These are phyloP conservation scores for Geotrichum restrictum DNA, from an alignment of 1,139 yeast genomes.

Conservation along the genomic window DNA sequence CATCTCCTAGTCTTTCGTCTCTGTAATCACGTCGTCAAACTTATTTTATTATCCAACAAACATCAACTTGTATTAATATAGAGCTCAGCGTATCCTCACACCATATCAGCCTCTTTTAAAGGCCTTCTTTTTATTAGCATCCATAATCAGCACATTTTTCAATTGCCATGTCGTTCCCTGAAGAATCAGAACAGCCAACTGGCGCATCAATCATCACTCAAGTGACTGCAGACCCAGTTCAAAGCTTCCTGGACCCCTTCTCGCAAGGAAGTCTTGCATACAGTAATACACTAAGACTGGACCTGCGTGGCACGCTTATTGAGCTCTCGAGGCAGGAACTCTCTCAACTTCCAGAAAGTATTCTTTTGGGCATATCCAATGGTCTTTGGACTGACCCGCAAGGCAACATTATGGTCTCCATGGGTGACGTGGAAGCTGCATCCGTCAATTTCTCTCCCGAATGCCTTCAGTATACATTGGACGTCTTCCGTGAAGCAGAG, in stretches of 20 bases:
- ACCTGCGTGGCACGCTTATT: conserved; percentile 60
- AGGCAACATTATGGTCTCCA: conserved; percentile 49
- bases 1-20: too few species aligned
- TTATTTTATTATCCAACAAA: too few species aligned
- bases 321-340: conserved; percentile 81
- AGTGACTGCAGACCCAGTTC: conserved; percentile 26
- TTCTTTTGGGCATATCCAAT: conserved; percentile 81
- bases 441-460: conserved; percentile 67
- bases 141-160: too few species aligned
- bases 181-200: not conserved
- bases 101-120: too few species aligned
- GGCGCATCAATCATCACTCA: conserved; percentile 36
- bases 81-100: too few species aligned
- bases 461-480: conserved; percentile 78
- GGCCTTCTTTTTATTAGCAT: too few species aligned
- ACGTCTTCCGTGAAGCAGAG: conserved; percentile 53
- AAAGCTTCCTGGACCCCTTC: conserved; percentile 12
- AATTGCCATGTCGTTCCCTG: not conserved
- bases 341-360: conserved; percentile 86
- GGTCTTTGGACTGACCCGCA: conserved; percentile 76
- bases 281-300: conserved; percentile 47
- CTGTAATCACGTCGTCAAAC: too few species aligned
- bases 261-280: not conserved
- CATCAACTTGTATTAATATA: too few species aligned
- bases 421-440: conserved; percentile 23